Conservation (phyloP, 2,329 filamentous ascomycete species). For the Colletotrichum tropicicola region DNA sequence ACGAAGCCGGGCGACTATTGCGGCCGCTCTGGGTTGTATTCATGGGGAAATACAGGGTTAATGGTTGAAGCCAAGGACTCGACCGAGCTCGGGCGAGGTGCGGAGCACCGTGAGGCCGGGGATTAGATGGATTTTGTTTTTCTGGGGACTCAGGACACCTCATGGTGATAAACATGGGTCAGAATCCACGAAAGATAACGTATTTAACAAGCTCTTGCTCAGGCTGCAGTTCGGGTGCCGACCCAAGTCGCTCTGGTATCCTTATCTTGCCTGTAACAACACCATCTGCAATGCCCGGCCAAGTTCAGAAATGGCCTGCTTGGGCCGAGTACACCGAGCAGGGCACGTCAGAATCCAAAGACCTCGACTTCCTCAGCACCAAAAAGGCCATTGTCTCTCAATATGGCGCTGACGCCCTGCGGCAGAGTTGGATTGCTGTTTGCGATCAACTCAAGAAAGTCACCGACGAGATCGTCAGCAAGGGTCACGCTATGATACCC, state of each 20-base stretch:
- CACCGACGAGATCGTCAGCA: constrained; percentile 45
- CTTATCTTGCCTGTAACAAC: not conserved
- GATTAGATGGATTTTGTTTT: not conserved
- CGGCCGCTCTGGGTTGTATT: not conserved
- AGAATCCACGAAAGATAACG: not conserved
- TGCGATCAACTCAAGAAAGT: constrained; percentile 45
- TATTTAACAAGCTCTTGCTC: not conserved
- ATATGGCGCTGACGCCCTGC: constrained; percentile 45
- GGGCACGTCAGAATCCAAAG: constrained; percentile 16
- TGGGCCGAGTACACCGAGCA: constrained; percentile 35
- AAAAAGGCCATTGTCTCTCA: constrained; percentile 46
- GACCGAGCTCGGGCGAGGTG: constrained; percentile 19
- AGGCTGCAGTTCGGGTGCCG: not conserved
- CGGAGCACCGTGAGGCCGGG: not conserved
- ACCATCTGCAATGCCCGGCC: constrained; percentile 29
- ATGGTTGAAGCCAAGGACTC: not conserved
- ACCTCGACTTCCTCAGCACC: constrained; percentile 35
- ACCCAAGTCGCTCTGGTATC: too few relatives aligned
- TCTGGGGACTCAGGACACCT: not conserved
- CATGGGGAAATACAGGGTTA: not conserved
- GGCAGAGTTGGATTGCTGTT: constrained; percentile 47
- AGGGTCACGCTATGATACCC: constrained; percentile 44
- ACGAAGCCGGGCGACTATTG: constrained; percentile 37
- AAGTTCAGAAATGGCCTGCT: constrained; percentile 34
- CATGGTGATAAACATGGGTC: not conserved